Evolutionary conservation across 2,329 filamentous ascomycete genomes (phyloP).

Genomic region (Stromatinia cepivora): DNA sequence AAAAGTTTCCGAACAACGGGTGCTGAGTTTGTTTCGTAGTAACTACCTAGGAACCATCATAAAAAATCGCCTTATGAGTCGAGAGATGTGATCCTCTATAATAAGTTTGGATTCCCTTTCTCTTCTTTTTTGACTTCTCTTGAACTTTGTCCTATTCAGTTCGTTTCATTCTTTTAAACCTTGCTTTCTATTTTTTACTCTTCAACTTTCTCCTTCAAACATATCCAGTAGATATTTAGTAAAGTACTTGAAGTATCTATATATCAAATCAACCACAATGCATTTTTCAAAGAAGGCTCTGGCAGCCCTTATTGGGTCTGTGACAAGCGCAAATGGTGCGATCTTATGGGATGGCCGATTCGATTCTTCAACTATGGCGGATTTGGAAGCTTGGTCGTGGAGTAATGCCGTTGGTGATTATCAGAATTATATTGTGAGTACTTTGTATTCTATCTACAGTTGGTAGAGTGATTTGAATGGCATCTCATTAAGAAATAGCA

Average conservation of each 20-base stretch:
- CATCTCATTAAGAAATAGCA: slow-evolving; percentile 45
- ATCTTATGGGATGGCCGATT: slow-evolving; percentile 67
- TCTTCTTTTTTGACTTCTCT: not conserved
- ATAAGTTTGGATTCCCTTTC: slow-evolving; percentile 6
- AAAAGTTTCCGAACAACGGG: slow-evolving; percentile 4
- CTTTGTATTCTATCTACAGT: not conserved
- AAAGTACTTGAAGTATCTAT: slow-evolving; percentile 18
- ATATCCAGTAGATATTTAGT: slow-evolving; percentile 9
- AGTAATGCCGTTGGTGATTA: slow-evolving; percentile 68
- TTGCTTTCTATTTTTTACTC: slow-evolving; percentile 10
- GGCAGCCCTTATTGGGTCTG: slow-evolving; percentile 31
- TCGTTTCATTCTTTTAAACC: slow-evolving; percentile 23
- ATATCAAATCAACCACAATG: slow-evolving; percentile 27
- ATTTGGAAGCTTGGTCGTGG: slow-evolving; percentile 65
- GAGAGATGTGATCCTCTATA: not conserved
- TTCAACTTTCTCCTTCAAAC: not conserved
- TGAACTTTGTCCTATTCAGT: slow-evolving; percentile 20
- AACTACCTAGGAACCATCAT: not conserved
- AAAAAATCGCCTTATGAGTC: not conserved
- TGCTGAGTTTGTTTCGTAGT: not conserved
- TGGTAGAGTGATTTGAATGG: not conserved
- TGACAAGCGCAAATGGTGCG: slow-evolving; percentile 46
- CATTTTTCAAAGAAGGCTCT: slow-evolving; percentile 32
- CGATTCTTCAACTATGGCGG: slow-evolving; percentile 56
- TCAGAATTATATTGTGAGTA: slow-evolving; percentile 66